These are phyloP conservation scores for Alternaria arborescens DNA, from an alignment of 2,329 filamentous ascomycete species.

Conservation along the genomic window DNA sequence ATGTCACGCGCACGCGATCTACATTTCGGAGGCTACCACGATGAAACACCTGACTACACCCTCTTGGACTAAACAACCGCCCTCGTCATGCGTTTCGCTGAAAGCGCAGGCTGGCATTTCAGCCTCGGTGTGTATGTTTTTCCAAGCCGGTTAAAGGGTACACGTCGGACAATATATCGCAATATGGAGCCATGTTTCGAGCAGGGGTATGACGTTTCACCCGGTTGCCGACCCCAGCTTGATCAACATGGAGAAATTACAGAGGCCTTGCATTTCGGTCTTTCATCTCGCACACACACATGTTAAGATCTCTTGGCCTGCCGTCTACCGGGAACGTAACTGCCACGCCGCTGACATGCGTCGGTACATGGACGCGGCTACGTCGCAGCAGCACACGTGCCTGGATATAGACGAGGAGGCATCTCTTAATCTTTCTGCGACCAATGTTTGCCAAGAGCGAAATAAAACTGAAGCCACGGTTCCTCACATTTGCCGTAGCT, in stretches of 20 bases:
- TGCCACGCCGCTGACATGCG: constrained; percentile 10
- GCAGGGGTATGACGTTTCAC: constrained; percentile 21
- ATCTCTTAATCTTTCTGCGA: constrained; percentile 6
- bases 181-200: constrained; percentile 25
- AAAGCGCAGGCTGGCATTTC: constrained; percentile 10
- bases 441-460: constrained; percentile 4
- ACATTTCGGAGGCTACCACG: constrained; percentile 14
- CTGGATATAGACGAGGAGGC: constrained; percentile 5
- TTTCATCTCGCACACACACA: neutral
- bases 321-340: constrained; percentile 8
- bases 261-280: constrained; percentile 9
- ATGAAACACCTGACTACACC: constrained; percentile 25
- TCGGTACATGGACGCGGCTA: constrained; percentile 5
- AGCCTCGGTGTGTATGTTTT: constrained; percentile 10
- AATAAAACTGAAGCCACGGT: neutral
- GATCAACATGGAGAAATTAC: constrained; percentile 18
- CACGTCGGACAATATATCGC: constrained; percentile 20
- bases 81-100: constrained; percentile 12
- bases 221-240: constrained; percentile 13
- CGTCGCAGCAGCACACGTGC: neutral
- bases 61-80: constrained; percentile 14
- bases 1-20: constrained; percentile 21
- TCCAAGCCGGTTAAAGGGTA: constrained; percentile 22
- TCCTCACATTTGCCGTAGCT: neutral
- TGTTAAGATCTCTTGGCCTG: constrained; percentile 12